These are phyloP conservation scores for Huntiella bhutanensis DNA, from an alignment of 2,329 filamentous ascomycete genomes.

Conservation along the genomic window DNA sequence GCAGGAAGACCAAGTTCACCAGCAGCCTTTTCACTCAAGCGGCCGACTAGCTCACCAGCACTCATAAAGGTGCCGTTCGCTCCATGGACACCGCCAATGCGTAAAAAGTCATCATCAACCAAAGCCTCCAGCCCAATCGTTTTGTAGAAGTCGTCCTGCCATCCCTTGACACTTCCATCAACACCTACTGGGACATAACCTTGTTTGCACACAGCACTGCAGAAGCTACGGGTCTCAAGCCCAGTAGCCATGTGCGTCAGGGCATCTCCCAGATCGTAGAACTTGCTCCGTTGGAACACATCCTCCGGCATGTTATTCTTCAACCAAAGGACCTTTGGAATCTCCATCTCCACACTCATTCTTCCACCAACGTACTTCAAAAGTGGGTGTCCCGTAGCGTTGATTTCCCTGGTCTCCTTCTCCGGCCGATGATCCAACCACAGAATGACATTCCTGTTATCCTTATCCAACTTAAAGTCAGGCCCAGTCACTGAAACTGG, in stretches of 20 bases:
- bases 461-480: slow-evolving; percentile 53
- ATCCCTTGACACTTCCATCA: slow-evolving; percentile 91
- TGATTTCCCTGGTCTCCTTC: slow-evolving; percentile 82
- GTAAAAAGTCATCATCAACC: slow-evolving; percentile 69
- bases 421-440: slow-evolving; percentile 94
- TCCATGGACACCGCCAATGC: slow-evolving; percentile 85
- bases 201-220: slow-evolving; percentile 93
- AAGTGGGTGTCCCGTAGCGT: slow-evolving; percentile 77
- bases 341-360: slow-evolving; percentile 99
- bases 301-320: slow-evolving; percentile 96
- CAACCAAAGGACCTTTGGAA: slow-evolving; percentile 93
- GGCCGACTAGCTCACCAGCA: slow-evolving; percentile 78
- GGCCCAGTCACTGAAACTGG: slow-evolving; percentile 81
- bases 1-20: slow-evolving; percentile 64
- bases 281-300: slow-evolving; percentile 82
- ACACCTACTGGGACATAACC: slow-evolving; percentile 93
- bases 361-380: slow-evolving; percentile 90
- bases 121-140: slow-evolving; percentile 76
- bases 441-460: slow-evolving; percentile 85
- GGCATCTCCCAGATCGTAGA: slow-evolving; percentile 86
- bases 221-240: slow-evolving; percentile 80
- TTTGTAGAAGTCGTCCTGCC: slow-evolving; percentile 86
- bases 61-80: slow-evolving; percentile 88
- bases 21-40: slow-evolving; percentile 66
- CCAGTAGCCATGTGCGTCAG: slow-evolving; percentile 89